Base-by-base conservation (phyloP, 192 early-diverging fungal species). In the Backusella parvicylindrica region DNA sequence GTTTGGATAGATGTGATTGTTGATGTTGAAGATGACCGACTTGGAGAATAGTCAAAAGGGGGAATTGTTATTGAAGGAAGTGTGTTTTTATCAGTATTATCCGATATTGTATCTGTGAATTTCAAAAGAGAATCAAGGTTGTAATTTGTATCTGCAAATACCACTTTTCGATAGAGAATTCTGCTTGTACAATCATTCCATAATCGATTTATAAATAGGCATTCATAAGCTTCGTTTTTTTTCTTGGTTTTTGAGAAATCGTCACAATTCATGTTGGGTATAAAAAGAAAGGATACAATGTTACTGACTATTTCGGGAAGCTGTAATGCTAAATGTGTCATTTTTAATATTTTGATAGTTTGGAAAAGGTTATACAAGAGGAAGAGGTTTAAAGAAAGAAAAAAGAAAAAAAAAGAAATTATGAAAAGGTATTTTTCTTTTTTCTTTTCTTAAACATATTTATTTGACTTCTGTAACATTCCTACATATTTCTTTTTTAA, bases 121-220 rank as follows among this genome's bases (percentile, higher is more conserved):
- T 81, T 53, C 2, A 35, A 23, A 13, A 81, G 65, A 3, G 67
- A 31, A 6, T 49, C 66, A 23, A 70, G 40, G 28, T 76, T 64
- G 8, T 49, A 26, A 41, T 68, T 69, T 3, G 50, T 72, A 26
- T 76, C 81, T 43, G 77, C 78, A 76, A 83, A 83, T 13, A 15
- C 50, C 5, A 78, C 75, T 33, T 67, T 75, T 21, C 72, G 71
- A 78, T 78, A 83, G 12, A 83, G 50, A 12, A 68, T 56, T 6
- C 74, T 75, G 9, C 28, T 64, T 1, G 75, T 60, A 53, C 75
- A 73, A 32, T 68, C 75, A 65, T 79, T 69, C 77, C 81, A 83
- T 28, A 79, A 43, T 28, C 75, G 75, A 28, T 75, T 77, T 7
- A 83, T 75, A 16, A 74, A 64, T 28, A 79, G 40, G 16, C 73